Percentiles rank a stretch among this genome's conserved stretches.
Conservation (phyloP, 2,329 filamentous ascomycete genomes). For the Colletotrichum neosansevieriae region DNA sequence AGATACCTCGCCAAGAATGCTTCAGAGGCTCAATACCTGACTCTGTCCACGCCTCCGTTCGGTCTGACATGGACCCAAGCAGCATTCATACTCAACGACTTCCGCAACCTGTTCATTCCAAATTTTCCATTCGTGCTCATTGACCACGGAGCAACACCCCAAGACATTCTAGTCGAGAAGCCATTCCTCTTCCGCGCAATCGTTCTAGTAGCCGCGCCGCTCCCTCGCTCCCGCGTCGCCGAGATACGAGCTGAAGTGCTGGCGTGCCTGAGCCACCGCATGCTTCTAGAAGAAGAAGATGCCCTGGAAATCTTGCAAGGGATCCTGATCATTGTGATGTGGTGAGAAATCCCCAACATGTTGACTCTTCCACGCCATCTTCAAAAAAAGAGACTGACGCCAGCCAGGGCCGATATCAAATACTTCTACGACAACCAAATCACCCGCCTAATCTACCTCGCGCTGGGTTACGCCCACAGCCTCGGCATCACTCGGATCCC, state of each 20-base stretch:
- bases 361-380: neutral
- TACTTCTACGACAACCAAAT: slow-evolving; percentile 51
- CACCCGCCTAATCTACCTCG: slow-evolving; percentile 54
- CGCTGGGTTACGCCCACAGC: slow-evolving; percentile 56
- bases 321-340: slow-evolving; percentile 58
- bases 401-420: slow-evolving; percentile 50
- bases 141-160: slow-evolving; percentile 46
- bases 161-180: slow-evolving; percentile 48
- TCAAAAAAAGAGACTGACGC: neutral
- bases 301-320: slow-evolving; percentile 61
- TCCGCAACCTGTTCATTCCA: slow-evolving; percentile 48
- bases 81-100: slow-evolving; percentile 50
- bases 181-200: slow-evolving; percentile 55
- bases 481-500: slow-evolving; percentile 51
- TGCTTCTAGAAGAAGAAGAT: slow-evolving; percentile 55
- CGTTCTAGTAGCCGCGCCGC: slow-evolving; percentile 52
- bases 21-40: neutral
- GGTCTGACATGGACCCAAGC: slow-evolving; percentile 55
- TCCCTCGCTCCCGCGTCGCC: slow-evolving; percentile 45
- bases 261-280: slow-evolving; percentile 56
- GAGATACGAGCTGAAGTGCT: slow-evolving; percentile 57
- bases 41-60: slow-evolving; percentile 45
- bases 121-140: slow-evolving; percentile 55
- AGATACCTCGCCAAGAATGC: neutral
- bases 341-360: slow-evolving; percentile 48